These are phyloP conservation scores for Passalora sequoiae DNA, from an alignment of 2,329 filamentous ascomycete genomes.

Conservation along the genomic window DNA sequence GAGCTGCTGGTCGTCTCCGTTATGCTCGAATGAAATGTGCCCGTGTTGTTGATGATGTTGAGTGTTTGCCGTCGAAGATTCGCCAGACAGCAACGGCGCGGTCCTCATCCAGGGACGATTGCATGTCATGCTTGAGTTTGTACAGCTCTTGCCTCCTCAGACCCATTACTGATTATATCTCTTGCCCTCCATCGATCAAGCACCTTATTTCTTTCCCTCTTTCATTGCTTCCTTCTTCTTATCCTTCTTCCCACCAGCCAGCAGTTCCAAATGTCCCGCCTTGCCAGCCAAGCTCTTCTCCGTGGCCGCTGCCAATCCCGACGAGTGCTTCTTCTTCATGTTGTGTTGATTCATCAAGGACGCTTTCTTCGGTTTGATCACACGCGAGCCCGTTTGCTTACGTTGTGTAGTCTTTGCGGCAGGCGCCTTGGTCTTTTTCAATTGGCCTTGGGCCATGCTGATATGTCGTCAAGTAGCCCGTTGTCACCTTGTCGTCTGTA, in stretches of 20 bases:
- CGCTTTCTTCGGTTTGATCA: slow-evolving; percentile 63
- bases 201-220: slow-evolving; percentile 12
- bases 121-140: too few species aligned
- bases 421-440: slow-evolving; percentile 29
- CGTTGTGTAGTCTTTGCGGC: slow-evolving; percentile 30
- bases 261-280: slow-evolving; percentile 65
- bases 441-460: slow-evolving; percentile 31
- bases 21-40: too few species aligned
- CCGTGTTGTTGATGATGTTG: too few species aligned
- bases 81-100: too few species aligned
- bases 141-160: too few species aligned
- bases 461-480: too few species aligned
- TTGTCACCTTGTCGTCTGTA: too few species aligned
- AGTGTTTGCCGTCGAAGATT: too few species aligned
- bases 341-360: slow-evolving; percentile 56
- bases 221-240: slow-evolving; percentile 29
- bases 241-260: slow-evolving; percentile 62
- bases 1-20: too few species aligned
- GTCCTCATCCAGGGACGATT: too few species aligned
- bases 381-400: slow-evolving; percentile 47
- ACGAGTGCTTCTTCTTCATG: slow-evolving; percentile 61
- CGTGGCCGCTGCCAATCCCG: slow-evolving; percentile 60
- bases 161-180: too few species aligned
- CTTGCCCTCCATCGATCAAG: not conserved
- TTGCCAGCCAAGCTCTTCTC: slow-evolving; percentile 61